Base-by-base conservation (phyloP, 164 flowering plant genomes). In the Stephania yunnanensis region DNA sequence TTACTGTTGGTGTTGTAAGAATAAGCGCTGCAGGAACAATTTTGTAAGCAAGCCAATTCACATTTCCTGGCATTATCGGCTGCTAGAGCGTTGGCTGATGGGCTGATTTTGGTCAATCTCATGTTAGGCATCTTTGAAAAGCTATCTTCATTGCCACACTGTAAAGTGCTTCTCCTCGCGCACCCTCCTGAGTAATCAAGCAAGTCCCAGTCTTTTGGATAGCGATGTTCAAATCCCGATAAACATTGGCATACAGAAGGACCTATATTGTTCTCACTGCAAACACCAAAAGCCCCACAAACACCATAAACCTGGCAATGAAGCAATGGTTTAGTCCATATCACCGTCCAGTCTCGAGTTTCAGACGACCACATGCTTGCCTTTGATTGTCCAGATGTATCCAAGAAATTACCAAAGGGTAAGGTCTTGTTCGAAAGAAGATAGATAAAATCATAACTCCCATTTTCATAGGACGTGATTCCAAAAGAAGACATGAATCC, bases 291-390 rank as follows among this genome's bases (percentile, higher is more conserved):
- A 36, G 42, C 42, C 42, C 42, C 42, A 36, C 42, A 36, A 36
- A 36, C 42, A 36, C 36, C 55, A 72, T 80, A 65, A 15, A 76
- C 80, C 6, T 77, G 77, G 31, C 85, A 83, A 19, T 63, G 72
- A 10, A 46, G 61, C 53, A 44, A 69, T 1, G 81, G 85, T 46
- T 76, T 71, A 25, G 81, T 13, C 85, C 85, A 83, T 22, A 81
- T 75, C 70, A 73, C 55, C 65, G 68, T 70, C 86, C 86, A 81
- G 12, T 64, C 53, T 50, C 67, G n/a, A 5, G 64, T 29, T 1
- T 15, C 74, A 1, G 72, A 65, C 67, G 76, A 31, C 83, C 81
- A 78, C 4, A 46, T 17, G 6, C 69, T 19, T 55, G 58, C 74
- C 78, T 68, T 76, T 15, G 72, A 1, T 31, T 76, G 81, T 46